Evolutionary conservation across 1,284 basidiomycete species (phyloP), one percentile per base, ranked within the genome.

Genomic region (Rhodotorula mucilaginosa): DNA sequence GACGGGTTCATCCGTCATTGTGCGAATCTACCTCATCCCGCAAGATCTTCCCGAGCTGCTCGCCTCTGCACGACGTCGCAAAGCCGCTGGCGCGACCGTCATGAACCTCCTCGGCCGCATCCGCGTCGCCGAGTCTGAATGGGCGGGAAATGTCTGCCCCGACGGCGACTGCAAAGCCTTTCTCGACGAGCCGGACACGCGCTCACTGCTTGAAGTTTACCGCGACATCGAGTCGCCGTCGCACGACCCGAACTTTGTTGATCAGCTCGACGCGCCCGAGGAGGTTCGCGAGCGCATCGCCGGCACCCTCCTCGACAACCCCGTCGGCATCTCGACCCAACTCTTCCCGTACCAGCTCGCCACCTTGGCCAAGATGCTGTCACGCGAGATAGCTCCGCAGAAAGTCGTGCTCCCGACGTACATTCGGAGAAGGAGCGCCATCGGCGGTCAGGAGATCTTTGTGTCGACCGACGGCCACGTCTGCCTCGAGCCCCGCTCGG

Each of bases 321-420:
- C 74, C 4, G 65, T 52, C 18, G 74, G 71, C 0, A 26, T 74
- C 31, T 29, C 26, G 58, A 68, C 68, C 16, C 58, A 68, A 15
- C 56, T 72, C n/a, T 74, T 64, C 58, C 54, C 62, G 0, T 72
- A 72, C 39, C 71, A 74, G 56, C 65, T 71, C 68, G 71, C 69
- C 0, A 75, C 74, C 15, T 63, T 78, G 47, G 75, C 73, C 60
- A 78, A 77, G 67, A 76, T 78, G 73, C 74, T 77, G 18, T 56
- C 71, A 7, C 64, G 76, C 6, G 77, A 78, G 58, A 69, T 77
- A 1, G 72, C 71, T 1, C 77, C 77, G 15, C 69, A 72, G 15
- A 13, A 31, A 8, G 12, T 65, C 26, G 64, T 67, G 5, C 46
- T 66, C 21, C 72, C 76, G 0, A 23, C 62, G 23, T 78, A 60